Percentiles rank a stretch among this genome's conserved stretches.
These are phyloP conservation scores for Inonotus obliquus DNA, from an alignment of 1,284 basidiomycete species.

Conservation along the genomic window DNA sequence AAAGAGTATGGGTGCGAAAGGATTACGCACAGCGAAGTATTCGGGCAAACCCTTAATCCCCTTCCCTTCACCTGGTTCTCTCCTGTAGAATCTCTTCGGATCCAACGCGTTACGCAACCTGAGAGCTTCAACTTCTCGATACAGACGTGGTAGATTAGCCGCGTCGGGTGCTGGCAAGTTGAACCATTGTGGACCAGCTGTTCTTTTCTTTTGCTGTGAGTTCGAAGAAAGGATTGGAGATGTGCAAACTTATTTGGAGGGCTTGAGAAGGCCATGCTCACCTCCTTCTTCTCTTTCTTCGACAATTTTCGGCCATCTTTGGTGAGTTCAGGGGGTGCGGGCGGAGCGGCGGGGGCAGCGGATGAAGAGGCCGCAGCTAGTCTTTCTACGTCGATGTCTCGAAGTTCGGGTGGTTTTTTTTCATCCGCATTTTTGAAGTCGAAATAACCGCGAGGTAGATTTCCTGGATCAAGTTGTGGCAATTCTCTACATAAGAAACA, in stretches of 20 bases:
- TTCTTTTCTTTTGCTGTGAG: constrained; percentile 61
- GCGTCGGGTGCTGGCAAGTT: constrained; percentile 84
- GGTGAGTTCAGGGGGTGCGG: constrained; percentile 51
- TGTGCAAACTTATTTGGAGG: background rate
- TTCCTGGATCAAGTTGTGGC: constrained; percentile 61
- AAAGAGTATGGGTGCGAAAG: constrained; percentile 2
- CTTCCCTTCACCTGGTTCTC: constrained; percentile 78
- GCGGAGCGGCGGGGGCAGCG: constrained; percentile 43
- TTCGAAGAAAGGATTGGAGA: background rate
- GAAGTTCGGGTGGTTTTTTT: constrained; percentile 37
- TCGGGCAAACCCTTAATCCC: constrained; percentile 85
- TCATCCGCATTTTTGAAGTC: constrained; percentile 23
- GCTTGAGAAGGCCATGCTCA: constrained; percentile 28
- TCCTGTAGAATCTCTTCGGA: constrained; percentile 92
- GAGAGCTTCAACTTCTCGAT: constrained; percentile 91
- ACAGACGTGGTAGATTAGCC: constrained; percentile 76
- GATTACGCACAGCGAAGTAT: constrained; percentile 73
- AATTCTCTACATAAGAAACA: constrained; percentile 42
- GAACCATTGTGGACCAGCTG: constrained; percentile 86
- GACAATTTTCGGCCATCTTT: constrained; percentile 59
- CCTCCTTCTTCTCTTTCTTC: constrained; percentile 66
- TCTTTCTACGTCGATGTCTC: constrained; percentile 57
- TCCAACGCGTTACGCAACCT: constrained; percentile 90
- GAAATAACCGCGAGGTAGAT: constrained; percentile 59
- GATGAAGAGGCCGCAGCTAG: constrained; percentile 45